These are phyloP conservation scores for Letharia columbiana DNA, from an alignment of 495 filamentous ascomycete genomes.

Conservation along the genomic window DNA sequence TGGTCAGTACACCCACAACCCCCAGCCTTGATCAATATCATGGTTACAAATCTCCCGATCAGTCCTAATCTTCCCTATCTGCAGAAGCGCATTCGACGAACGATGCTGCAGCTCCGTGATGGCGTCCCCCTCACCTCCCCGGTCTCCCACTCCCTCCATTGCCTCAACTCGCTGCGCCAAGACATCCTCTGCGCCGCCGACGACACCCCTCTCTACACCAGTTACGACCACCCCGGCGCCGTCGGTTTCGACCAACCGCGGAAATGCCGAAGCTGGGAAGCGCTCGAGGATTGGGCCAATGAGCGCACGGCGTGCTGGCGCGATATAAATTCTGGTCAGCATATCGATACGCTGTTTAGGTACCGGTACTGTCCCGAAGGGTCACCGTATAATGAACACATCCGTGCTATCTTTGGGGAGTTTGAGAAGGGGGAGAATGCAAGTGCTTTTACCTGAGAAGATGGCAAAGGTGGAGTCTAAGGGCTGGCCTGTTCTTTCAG, in stretches of 20 bases:
- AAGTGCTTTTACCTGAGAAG: neutral
- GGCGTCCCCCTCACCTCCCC: neutral
- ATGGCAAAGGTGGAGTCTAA: too few species aligned
- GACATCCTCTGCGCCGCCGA: conserved; percentile 31
- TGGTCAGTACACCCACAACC: conserved; percentile 18
- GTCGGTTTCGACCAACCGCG: conserved; percentile 23
- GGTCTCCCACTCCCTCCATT: conserved; percentile 27
- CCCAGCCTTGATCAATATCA: neutral
- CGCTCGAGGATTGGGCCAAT: conserved; percentile 25
- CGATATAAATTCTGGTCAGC: conserved; percentile 7
- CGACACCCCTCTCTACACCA: conserved; percentile 26
- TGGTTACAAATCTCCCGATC: neutral
- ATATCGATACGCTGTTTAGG: neutral
- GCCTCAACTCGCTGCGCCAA: conserved; percentile 29
- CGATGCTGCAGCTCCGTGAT: neutral
- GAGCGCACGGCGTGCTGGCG: conserved; percentile 24
- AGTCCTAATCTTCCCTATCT: too few species aligned
- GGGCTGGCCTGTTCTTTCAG: too few species aligned
- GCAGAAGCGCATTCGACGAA: neutral
- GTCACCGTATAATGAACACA: conserved; percentile 17
- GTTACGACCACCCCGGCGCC: neutral
- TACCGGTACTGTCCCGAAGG: conserved; percentile 21
- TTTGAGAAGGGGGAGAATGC: conserved; percentile 7
- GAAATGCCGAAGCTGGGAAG: conserved; percentile 27
- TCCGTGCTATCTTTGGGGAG: conserved; percentile 1